Conservation (phyloP, 2,329 filamentous ascomycete genomes). For the Penicillium occitanis region DNA sequence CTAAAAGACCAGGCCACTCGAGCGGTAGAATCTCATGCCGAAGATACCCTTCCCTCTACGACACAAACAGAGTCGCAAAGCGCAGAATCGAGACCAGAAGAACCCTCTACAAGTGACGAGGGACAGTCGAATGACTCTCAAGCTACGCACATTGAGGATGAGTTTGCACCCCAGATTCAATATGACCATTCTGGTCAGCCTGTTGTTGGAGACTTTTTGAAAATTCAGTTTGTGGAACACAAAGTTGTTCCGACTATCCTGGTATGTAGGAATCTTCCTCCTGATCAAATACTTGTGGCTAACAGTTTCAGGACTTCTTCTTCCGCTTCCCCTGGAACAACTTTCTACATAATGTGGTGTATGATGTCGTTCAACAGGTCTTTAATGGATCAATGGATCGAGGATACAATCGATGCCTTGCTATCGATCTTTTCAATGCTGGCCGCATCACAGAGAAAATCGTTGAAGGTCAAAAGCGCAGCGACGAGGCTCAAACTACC, state of each 20-base stretch:
- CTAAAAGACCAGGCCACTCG: background rate
- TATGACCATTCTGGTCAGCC: constrained; percentile 64
- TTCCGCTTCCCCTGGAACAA: constrained; percentile 99
- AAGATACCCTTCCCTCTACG: constrained; percentile 62
- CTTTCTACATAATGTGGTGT: constrained; percentile 97
- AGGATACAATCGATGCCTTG: constrained; percentile 84
- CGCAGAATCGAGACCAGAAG: constrained; percentile 21
- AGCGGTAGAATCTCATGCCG: constrained; percentile 51
- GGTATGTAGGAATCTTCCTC: constrained; percentile 55
- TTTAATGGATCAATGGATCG: constrained; percentile 98
- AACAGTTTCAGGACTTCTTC: constrained; percentile 74
- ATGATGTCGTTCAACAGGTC: constrained; percentile 97
- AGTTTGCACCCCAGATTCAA: constrained; percentile 49
- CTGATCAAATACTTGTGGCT: background rate
- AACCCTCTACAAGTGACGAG: constrained; percentile 17
- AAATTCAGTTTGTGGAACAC: constrained; percentile 95
- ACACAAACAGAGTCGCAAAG: constrained; percentile 26
- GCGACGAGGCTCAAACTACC: constrained; percentile 78
- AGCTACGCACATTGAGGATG: constrained; percentile 29
- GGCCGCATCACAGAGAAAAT: constrained; percentile 89
- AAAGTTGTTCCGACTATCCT: constrained; percentile 92
- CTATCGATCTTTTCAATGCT: constrained; percentile 88
- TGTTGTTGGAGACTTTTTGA: constrained; percentile 90
- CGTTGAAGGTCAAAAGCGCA: constrained; percentile 82
- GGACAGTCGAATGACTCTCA: background rate